These are phyloP conservation scores for Zea mays DNA, from an alignment of 176 grass and related monocot genomes.

Conservation along the genomic window Zm-B73-REFERENCE-NAM-5.0 NC_050101.1:105095001-105095500, in stretches of 20 bases:
- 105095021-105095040: constrained; percentile 53
- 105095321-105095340: constrained; percentile 24
- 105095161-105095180: constrained; percentile 73
- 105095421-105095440: not conserved
- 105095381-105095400: not conserved
- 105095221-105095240: constrained; percentile 79
- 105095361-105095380: too few relatives aligned
- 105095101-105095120: too few relatives aligned
- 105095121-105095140: constrained; percentile 64
- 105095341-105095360: too few relatives aligned
- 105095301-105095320: constrained; percentile 41
- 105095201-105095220: constrained; percentile 60
- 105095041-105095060: constrained; percentile 75
- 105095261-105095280: constrained; percentile 61
- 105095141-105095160: constrained; percentile 49
- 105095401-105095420: not conserved
- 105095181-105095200: constrained; percentile 67
- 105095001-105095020: constrained; percentile 65
- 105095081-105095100: constrained; percentile 60
- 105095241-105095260: constrained; percentile 68
- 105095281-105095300: constrained; percentile 86
- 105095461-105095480: not conserved
- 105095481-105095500: not conserved
- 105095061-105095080: constrained; percentile 54
- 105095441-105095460: not conserved